Evolutionary conservation across 2,329 filamentous ascomycete species (phyloP), one percentile per base, ranked within the genome.

Genomic region (Cylindrodendrum hubeiense): DNA sequence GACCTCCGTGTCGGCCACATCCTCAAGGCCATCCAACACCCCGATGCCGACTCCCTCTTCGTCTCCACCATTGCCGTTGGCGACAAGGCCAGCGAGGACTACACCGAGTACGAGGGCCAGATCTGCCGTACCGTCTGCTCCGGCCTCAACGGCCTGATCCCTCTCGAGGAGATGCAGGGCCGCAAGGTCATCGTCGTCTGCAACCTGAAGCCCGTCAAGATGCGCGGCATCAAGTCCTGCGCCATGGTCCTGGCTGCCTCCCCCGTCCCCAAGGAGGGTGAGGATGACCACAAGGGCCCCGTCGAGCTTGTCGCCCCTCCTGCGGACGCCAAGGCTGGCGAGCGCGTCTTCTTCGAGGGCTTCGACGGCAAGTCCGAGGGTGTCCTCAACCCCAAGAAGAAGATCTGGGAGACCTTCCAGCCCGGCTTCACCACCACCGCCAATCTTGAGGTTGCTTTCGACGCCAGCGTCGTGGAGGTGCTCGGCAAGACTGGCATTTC

Each of bases 171-270:
- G 80, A 98, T 99, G 96, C 96, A 99, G 81, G 90, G 91, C 77
- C 93, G 96, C 79, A 97, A 97, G 84, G 93, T 99, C 66, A 89
- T 99, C 33, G 93, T 96, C 1, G 95, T 99, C 22, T 97, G 94
- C 86, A 99, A 99, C 82, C 89, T 99, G 73, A 99, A 99, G 87
- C 96, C 96, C 54, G 96, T 98, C 80, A 99, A 97, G 81, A 99
- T 99, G 96, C 93, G 96, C 69, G 96, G 96, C 71, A 86, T 90
- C 83, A 89, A 89, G 83, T 90, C 87, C 3, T 87, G 83, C 72
- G 87, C 95, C 76, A 98, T 99, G 96, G 96, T 99, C 17, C 88
- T 99, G 41, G 96, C 96, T 10, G 96, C 96, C 3, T 97, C 94
- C 19, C 96, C 95, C n/a, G 86, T 87, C 65, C 80, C 93, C 51